Base-by-base conservation (phyloP, 257 asterid species). In the Leptodermis oblonga region DNA sequence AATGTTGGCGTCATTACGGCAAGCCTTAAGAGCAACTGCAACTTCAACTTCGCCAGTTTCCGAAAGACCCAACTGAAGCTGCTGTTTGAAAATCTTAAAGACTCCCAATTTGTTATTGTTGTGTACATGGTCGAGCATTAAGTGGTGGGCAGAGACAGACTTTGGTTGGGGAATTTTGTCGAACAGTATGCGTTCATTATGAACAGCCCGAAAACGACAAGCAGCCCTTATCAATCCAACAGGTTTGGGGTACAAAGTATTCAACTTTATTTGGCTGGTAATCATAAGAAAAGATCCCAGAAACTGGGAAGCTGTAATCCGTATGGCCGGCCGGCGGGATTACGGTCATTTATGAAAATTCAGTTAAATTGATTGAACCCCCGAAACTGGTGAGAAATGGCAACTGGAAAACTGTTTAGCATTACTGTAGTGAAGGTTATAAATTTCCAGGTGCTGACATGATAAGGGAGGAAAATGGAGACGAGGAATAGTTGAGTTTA, bases 11-110 rank as follows among this genome's bases (percentile, higher is more conserved):
- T 67, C 75, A 62, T 86, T 86, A 17, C 86, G 78, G 65, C 90
- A 81, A 53, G 92, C 95, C 82, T 93, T 90, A 10, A 85, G 76
- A 58, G 96, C 94, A 51, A 90, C 65, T 2, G 90, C 94, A 36
- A 90, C 43, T 20, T 83, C 84, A 63, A 87, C 92, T 74, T 90
- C 94, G 37, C 87, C 90, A 7, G 86, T 80, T 64, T 75, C 76
- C 14, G 83, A 79, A 59, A 77, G 71, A 74, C 86, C 90, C 82
- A 42, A 67, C 36, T 74, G 88, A n/a, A 84, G 78, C 65, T 85
- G 88, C 12, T 60, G 73, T 79, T 75, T 88, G 82, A 93, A 90
- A 52, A 85, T n/a, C 11, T 42, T 36, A 72, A 90, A 86, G 30
- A 89, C 90, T 72, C 85, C 86, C 41, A 33, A 42, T 54, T 77